A percentile compares a stretch with the other conserved stretches of the same genome.
Conservation (phyloP, 129 eudicot species). For the Ambrosia trifida region DNA sequence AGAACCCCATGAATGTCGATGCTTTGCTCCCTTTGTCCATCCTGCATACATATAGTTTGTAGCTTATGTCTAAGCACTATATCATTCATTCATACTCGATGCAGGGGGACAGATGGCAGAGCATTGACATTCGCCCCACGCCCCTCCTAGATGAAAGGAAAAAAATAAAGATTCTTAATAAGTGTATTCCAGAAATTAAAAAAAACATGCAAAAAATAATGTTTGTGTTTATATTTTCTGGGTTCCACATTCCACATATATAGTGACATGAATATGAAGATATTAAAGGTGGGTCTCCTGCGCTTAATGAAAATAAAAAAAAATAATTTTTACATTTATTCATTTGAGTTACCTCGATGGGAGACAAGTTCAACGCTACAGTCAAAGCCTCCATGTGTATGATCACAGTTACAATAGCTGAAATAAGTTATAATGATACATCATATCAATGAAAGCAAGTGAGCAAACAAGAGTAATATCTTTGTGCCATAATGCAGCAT, state of each 20-base stretch:
- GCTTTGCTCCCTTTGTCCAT: conserved; percentile 15
- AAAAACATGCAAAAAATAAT: not conserved
- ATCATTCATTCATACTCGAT: conserved; percentile 5
- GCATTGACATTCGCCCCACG: conserved; percentile 29
- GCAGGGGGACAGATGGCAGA: conserved; percentile 14
- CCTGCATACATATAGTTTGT: conserved; percentile 27
- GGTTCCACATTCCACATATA: not conserved
- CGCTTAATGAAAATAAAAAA: not conserved
- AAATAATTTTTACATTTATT: not conserved
- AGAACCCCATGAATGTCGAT: conserved; percentile 21
- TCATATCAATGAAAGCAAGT: not conserved
- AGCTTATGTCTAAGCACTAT: conserved; percentile 7
- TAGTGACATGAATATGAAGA: not conserved
- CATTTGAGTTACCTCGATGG: conserved; percentile 50
- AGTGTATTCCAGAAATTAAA: not conserved
- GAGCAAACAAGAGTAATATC: not conserved
- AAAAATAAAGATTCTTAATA: conserved; percentile 3
- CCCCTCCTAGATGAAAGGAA: conserved; percentile 3
- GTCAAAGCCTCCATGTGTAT: conserved; percentile 89
- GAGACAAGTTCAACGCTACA: conserved; percentile 81
- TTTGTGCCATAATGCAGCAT: not conserved
- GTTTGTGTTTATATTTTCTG: not conserved
- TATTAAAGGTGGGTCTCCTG: not conserved
- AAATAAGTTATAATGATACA: conserved; percentile 7
- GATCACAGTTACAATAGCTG: conserved; percentile 86